Conservation (phyloP, 352 stramenopile species). For the Pythium plurisporium region DNA sequence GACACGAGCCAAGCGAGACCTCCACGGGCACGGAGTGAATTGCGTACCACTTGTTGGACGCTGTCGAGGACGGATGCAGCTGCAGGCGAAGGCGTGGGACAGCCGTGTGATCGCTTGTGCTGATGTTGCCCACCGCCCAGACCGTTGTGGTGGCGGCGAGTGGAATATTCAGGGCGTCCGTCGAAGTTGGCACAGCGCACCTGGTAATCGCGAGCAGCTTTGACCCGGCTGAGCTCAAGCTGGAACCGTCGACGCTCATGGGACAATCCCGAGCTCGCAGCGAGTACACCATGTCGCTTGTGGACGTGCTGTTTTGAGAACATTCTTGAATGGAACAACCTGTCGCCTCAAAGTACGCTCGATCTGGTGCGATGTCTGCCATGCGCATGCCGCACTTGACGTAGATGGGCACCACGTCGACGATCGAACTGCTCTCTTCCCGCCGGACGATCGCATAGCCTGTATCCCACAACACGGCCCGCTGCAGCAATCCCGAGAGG, state of each 20-base stretch:
- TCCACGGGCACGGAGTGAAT: constrained; percentile 22
- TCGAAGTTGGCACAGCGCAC: constrained; percentile 8
- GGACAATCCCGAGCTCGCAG: constrained; percentile 1
- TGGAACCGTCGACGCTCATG: neutral
- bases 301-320: constrained; percentile 13
- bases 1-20: constrained; percentile 5
- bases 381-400: constrained; percentile 25
- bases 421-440: neutral
- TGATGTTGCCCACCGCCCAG: constrained; percentile 24
- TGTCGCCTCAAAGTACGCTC: constrained; percentile 5
- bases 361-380: constrained; percentile 9
- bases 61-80: neutral
- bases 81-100: constrained; percentile 13
- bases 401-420: constrained; percentile 22
- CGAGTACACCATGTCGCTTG: constrained; percentile 10
- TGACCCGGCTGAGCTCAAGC: neutral
- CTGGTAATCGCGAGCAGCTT: constrained; percentile 13
- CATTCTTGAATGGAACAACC: constrained; percentile 21
- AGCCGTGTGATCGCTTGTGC: neutral
- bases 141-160: neutral
- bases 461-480: constrained; percentile 24
- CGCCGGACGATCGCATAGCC: constrained; percentile 10
- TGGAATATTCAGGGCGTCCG: neutral
- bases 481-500: constrained; percentile 21
- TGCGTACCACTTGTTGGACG: constrained; percentile 2